Conservation (phyloP, 192 early-diverging fungal genomes). For the Lobosporangium transversale region DNA sequence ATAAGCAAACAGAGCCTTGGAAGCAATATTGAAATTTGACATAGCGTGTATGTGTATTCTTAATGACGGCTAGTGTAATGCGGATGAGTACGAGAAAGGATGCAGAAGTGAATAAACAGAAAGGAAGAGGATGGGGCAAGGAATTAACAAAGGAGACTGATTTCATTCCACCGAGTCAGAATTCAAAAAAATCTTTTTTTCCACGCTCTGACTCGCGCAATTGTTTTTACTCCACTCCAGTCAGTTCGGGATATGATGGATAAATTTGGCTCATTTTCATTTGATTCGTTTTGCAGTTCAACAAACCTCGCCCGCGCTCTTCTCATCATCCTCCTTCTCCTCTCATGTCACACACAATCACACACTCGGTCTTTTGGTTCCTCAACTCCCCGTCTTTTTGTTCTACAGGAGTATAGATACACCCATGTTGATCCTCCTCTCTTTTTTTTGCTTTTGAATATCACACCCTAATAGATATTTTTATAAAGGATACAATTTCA, state of each 20-base stretch:
- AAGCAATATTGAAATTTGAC: slow-evolving; percentile 34
- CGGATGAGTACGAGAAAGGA: neutral
- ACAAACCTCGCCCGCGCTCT: too few relatives aligned
- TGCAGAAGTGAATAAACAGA: neutral
- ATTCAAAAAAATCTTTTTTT: slow-evolving; percentile 5
- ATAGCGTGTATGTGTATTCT: too few relatives aligned
- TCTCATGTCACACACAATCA: too few relatives aligned
- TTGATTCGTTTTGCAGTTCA: neutral
- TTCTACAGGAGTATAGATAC: too few relatives aligned
- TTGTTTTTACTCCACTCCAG: too few relatives aligned
- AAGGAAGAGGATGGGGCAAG: neutral
- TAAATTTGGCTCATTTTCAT: neutral
- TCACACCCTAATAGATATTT: too few relatives aligned
- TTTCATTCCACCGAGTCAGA: slow-evolving; percentile 51
- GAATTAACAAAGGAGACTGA: neutral
- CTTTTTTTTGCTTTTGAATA: too few relatives aligned
- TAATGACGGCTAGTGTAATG: neutral
- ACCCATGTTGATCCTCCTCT: too few relatives aligned
- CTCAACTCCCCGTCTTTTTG: too few relatives aligned
- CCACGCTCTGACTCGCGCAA: neutral
- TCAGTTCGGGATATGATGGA: neutral
- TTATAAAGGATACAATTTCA: too few relatives aligned
- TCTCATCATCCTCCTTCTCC: neutral
- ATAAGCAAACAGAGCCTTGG: slow-evolving; percentile 20
- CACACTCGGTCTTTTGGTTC: too few relatives aligned